Conservation (phyloP, 768 basidiomycete species). For the Macrolepiota albuminosa region DNA sequence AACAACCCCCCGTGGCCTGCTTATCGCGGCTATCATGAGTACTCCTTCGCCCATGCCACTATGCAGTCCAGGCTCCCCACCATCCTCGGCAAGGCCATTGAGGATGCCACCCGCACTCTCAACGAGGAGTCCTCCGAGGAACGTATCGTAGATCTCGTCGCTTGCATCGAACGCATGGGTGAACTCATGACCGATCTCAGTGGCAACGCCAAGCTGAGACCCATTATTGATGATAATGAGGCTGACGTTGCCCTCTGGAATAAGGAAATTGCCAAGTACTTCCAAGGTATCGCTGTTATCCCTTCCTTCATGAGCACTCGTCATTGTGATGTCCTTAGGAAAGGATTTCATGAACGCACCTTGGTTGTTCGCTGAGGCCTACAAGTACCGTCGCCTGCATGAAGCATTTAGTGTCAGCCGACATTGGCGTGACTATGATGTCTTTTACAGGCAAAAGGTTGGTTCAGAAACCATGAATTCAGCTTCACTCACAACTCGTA, state of each 20-base stretch:
- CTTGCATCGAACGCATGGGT: conserved; percentile 88
- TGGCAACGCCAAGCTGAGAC: conserved; percentile 76
- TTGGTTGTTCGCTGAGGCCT: conserved; percentile 95
- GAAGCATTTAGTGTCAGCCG: conserved; percentile 93
- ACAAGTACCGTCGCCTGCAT: conserved; percentile 86
- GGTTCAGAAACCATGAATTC: neutral
- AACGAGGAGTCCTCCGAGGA: conserved; percentile 86
- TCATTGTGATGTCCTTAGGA: conserved; percentile 32
- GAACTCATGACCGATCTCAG: conserved; percentile 84
- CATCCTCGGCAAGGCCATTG: conserved; percentile 93
- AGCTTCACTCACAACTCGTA: conserved; percentile 6
- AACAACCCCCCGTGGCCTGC: conserved; percentile 85
- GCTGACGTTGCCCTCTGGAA: conserved; percentile 96
- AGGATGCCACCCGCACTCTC: conserved; percentile 83
- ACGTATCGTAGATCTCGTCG: conserved; percentile 74
- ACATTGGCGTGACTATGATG: conserved; percentile 87
- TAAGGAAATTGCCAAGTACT: conserved; percentile 93
- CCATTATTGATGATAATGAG: conserved; percentile 87
- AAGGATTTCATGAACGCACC: conserved; percentile 95
- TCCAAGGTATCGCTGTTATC: conserved; percentile 57
- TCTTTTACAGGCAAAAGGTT: conserved; percentile 92
- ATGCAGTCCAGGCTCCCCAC: conserved; percentile 96
- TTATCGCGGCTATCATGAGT: conserved; percentile 76
- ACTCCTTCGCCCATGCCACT: conserved; percentile 85
- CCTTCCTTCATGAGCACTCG: neutral